Evolutionary conservation across 208 protist species (phyloP).

Genomic region (Kentomonas sorsogonicus): DNA sequence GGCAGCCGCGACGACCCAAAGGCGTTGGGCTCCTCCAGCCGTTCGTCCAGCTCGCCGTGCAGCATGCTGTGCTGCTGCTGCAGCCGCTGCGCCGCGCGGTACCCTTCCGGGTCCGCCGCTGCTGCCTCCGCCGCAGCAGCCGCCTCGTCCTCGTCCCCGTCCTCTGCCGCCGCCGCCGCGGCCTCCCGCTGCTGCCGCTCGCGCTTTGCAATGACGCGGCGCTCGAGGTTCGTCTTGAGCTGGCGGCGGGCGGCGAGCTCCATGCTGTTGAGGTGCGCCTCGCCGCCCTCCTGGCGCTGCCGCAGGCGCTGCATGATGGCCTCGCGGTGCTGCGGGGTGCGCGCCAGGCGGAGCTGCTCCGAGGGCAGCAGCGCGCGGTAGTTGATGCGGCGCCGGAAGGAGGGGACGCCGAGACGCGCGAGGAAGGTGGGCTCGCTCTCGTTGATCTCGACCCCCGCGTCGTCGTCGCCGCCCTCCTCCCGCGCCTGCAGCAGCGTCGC

Average conservation of each 20-base stretch:
- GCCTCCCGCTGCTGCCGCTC: constrained; percentile 19
- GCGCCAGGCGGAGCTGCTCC: constrained; percentile 68
- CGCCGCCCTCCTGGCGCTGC: constrained; percentile 43
- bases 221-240: constrained; percentile 72
- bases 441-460: constrained; percentile 77
- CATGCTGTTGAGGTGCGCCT: constrained; percentile 70
- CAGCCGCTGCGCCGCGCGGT: too few species aligned
- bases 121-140: constrained; percentile 8
- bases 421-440: constrained; percentile 80
- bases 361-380: constrained; percentile 75
- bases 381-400: constrained; percentile 63
- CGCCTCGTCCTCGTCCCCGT: constrained; percentile 6
- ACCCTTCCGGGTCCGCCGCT: constrained; percentile 14
- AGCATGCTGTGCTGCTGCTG: constrained; percentile 43
- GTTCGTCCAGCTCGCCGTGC: constrained; percentile 58
- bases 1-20: constrained; percentile 48
- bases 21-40: constrained; percentile 53
- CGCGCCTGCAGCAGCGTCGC: constrained; percentile 62
- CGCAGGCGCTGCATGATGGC: constrained; percentile 61
- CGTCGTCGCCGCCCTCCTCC: constrained; percentile 62
- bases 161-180: constrained; percentile 9
- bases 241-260: constrained; percentile 63
- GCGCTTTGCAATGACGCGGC: constrained; percentile 54
- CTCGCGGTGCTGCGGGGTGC: constrained; percentile 78
- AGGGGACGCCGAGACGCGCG: constrained; percentile 47